Evolutionary conservation across 106 monocot species (phyloP).

Genomic region (Posidonia australis): DNA sequence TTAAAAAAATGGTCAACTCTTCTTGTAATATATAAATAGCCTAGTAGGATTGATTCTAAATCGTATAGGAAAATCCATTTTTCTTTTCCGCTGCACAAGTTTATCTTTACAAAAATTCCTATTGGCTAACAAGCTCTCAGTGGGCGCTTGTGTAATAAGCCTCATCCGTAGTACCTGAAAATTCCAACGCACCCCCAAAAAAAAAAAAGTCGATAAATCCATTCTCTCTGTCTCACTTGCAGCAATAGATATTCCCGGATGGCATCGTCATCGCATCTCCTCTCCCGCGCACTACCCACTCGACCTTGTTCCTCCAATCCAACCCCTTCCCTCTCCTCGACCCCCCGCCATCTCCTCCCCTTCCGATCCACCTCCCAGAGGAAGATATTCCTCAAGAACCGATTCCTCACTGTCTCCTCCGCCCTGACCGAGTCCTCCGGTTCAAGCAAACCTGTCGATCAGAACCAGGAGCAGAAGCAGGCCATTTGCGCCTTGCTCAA

Average conservation of each 20-base stretch:
- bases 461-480: conserved; percentile 4
- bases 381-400: background rate
- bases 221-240: too few species aligned
- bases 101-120: too few species aligned
- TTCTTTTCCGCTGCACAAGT: too few species aligned
- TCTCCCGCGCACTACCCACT: background rate
- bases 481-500: conserved; percentile 48
- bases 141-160: too few species aligned
- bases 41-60: too few species aligned
- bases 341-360: background rate
- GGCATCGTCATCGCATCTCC: conserved; percentile 5
- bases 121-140: too few species aligned
- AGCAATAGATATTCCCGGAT: background rate
- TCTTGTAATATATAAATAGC: too few species aligned
- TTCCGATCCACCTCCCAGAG: background rate
- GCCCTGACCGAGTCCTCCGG: conserved; percentile 47
- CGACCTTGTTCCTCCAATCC: conserved; percentile 1
- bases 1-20: too few species aligned
- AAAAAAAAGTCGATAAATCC: too few species aligned
- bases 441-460: conserved; percentile 34
- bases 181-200: too few species aligned
- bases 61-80: too few species aligned
- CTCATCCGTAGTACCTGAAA: too few species aligned
- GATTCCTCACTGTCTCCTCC: conserved; percentile 15
- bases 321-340: background rate